A percentile compares a stretch with the other conserved stretches of the same genome.
These are phyloP conservation scores for Epicoccum sorghinum DNA, from an alignment of 2,329 filamentous ascomycete genomes.

Conservation along the genomic window DNA sequence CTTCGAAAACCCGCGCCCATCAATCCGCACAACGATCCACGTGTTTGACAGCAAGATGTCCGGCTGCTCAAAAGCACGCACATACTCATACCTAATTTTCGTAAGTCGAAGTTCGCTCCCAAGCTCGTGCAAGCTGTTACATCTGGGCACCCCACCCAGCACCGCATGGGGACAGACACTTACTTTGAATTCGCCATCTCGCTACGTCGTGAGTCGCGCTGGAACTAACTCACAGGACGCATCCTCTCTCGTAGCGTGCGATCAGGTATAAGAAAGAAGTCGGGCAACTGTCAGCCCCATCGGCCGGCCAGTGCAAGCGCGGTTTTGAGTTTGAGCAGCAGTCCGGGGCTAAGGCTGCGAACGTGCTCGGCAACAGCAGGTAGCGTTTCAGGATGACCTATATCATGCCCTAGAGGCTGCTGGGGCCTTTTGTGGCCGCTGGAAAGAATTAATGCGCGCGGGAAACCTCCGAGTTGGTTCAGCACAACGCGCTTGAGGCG, in stretches of 20 bases:
- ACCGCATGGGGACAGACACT: background rate
- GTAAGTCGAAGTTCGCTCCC: constrained; percentile 20
- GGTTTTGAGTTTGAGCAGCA: constrained; percentile 17
- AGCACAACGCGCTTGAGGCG: background rate
- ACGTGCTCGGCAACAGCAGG: constrained; percentile 13
- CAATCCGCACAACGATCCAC: constrained; percentile 93
- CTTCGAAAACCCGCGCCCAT: constrained; percentile 96
- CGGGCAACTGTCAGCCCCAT: constrained; percentile 2
- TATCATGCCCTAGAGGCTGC: constrained; percentile 6
- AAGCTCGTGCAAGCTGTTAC: constrained; percentile 1
- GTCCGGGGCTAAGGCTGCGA: constrained; percentile 20
- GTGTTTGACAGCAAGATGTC: constrained; percentile 86
- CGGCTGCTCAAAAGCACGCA: constrained; percentile 83
- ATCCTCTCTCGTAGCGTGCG: constrained; percentile 1
- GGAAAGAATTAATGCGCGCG: constrained; percentile 11
- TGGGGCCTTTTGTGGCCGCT: constrained; percentile 1
- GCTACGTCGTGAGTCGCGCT: background rate
- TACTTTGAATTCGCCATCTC: constrained; percentile 19
- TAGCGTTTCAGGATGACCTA: constrained; percentile 16
- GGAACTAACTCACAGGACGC: constrained; percentile 7
- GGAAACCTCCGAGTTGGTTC: background rate
- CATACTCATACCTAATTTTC: constrained; percentile 81
- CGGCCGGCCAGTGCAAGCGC: constrained; percentile 7
- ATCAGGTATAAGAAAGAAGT: constrained; percentile 13
- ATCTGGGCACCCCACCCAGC: constrained; percentile 1